Evolutionary conservation across 129 eudicot species (phyloP).

Genomic region (Helianthus tuberosus): DNA sequence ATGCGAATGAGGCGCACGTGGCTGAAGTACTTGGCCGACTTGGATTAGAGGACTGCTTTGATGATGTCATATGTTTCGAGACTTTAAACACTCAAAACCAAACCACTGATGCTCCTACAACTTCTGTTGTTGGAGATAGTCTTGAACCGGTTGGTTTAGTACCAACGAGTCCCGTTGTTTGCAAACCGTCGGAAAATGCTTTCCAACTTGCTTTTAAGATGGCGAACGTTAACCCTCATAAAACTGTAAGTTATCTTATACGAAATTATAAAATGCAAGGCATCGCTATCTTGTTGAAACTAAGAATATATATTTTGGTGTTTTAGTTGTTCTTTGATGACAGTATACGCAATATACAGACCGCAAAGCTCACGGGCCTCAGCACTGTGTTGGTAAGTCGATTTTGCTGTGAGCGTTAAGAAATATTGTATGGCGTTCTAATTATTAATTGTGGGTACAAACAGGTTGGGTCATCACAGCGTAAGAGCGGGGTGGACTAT

Average conservation of each 20-base stretch:
- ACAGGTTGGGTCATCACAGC: conserved; percentile 67
- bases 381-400: conserved; percentile 73
- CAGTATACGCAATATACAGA: conserved; percentile 72
- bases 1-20: conserved; percentile 89
- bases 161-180: conserved; percentile 61
- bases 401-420: not conserved
- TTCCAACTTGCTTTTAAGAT: conserved; percentile 66
- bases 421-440: not conserved
- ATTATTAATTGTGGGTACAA: not conserved
- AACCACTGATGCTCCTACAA: conserved; percentile 7
- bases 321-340: conserved; percentile 90
- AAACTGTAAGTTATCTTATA: conserved; percentile 55
- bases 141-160: conserved; percentile 22
- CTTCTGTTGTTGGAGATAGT: conserved; percentile 11
- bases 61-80: conserved; percentile 75
- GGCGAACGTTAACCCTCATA: conserved; percentile 66
- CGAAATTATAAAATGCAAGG: not conserved
- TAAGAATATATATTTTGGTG: not conserved
- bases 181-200: conserved; percentile 76
- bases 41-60: conserved; percentile 90
- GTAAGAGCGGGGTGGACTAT: conserved; percentile 57
- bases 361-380: conserved; percentile 62
- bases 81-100: conserved; percentile 58
- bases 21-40: conserved; percentile 69
- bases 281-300: not conserved